These are phyloP conservation scores for Epichloe festucae DNA, from an alignment of 2,329 filamentous ascomycete species.

Conservation along the genomic window DNA sequence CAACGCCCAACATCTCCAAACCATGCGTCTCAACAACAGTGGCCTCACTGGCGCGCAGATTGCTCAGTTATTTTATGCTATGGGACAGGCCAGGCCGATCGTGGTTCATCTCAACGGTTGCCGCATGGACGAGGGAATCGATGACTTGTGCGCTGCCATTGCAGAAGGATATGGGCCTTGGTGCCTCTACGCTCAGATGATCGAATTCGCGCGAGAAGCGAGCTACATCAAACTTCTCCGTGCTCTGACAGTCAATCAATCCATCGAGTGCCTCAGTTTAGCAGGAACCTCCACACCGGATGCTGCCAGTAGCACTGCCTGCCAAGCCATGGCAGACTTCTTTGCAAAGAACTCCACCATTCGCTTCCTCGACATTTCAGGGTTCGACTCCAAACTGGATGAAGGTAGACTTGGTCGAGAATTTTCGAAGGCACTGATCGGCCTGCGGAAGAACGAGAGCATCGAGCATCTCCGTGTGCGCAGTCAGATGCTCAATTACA, in stretches of 20 bases:
- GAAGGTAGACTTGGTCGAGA: conserved; percentile 42
- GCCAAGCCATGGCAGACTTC: conserved; percentile 34
- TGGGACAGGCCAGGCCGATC: conserved; percentile 34
- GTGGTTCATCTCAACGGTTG: conserved; percentile 38
- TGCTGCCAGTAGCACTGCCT: conserved; percentile 32
- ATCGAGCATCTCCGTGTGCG: conserved; percentile 40
- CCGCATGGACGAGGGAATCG: conserved; percentile 38
- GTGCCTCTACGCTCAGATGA: conserved; percentile 41
- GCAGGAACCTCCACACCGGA: conserved; percentile 39
- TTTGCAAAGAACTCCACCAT: conserved; percentile 38
- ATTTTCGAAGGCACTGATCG: conserved; percentile 36
- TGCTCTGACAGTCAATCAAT: conserved; percentile 35
- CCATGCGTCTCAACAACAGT: conserved; percentile 37
- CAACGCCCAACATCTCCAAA: conserved; percentile 27
- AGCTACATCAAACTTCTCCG: conserved; percentile 38
- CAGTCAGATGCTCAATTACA: conserved; percentile 42
- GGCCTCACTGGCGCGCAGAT: conserved; percentile 37
- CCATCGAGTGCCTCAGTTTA: conserved; percentile 39
- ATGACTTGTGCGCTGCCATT: conserved; percentile 35
- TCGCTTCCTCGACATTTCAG: conserved; percentile 42
- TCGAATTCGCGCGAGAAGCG: conserved; percentile 39
- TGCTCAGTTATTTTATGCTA: conserved; percentile 35
- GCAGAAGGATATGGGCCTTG: conserved; percentile 33
- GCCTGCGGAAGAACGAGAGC: conserved; percentile 30
- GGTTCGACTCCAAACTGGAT: conserved; percentile 43